Evolutionary conservation across 192 early-diverging fungal genomes (phyloP).

Genomic region (Mortierella antarctica): DNA sequence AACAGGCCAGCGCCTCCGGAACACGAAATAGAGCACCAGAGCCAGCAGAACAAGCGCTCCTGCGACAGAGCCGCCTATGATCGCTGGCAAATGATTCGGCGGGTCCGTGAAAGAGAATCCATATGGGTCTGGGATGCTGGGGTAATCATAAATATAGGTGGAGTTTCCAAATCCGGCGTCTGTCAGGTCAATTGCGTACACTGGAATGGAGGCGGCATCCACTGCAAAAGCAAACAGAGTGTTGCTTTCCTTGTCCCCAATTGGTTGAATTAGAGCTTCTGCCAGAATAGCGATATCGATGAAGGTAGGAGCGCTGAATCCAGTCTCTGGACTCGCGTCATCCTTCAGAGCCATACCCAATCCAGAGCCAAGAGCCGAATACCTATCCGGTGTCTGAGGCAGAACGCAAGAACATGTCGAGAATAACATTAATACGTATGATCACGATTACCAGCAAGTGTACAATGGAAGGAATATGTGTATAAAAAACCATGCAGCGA

Average conservation of each 20-base stretch:
- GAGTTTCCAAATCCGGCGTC: not conserved
- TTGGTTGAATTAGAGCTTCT: slow-evolving; percentile 20
- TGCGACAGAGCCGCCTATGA: slow-evolving; percentile 24
- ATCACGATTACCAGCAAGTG: not conserved
- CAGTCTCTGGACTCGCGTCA: not conserved
- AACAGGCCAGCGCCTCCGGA: slow-evolving; percentile 17
- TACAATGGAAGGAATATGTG: not conserved
- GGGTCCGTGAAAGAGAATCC: not conserved
- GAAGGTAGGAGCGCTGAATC: not conserved
- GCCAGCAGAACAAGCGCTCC: slow-evolving; percentile 1
- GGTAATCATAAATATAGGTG: not conserved
- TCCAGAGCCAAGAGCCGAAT: not conserved
- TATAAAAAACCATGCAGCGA: not conserved
- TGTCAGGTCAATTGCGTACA: not conserved
- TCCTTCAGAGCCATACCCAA: slow-evolving; percentile 9
- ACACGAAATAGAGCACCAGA: not conserved
- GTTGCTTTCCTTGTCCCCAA: slow-evolving; percentile 9
- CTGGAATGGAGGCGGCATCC: not conserved
- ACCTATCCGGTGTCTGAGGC: not conserved
- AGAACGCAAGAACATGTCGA: not conserved
- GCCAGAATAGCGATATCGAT: slow-evolving; percentile 6
- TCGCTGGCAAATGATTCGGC: slow-evolving; percentile 2
- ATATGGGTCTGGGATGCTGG: slow-evolving; percentile 24
- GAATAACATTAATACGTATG: not conserved
- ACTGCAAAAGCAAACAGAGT: not conserved